Conservation (phyloP, 2,329 filamentous ascomycete genomes). For the Gremmenia infestans region DNA sequence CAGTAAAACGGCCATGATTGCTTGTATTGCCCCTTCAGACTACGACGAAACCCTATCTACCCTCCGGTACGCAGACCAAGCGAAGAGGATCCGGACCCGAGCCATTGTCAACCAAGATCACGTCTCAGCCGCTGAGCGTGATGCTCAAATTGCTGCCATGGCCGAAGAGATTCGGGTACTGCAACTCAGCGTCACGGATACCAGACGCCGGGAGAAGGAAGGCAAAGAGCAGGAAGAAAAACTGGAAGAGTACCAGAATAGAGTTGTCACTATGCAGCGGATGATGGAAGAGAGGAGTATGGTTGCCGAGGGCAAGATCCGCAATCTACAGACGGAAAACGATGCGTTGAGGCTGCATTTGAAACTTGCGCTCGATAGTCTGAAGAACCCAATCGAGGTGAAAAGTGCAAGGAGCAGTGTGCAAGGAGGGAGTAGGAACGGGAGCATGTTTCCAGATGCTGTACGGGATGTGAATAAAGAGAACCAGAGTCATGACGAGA, state of each 20-base stretch:
- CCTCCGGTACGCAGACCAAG: conserved; percentile 93
- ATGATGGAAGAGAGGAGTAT: conserved; percentile 93
- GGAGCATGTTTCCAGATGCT: conserved; percentile 14
- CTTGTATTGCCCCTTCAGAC: conserved; percentile 90
- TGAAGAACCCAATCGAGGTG: conserved; percentile 81
- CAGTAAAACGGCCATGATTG: conserved; percentile 98
- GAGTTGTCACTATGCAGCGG: conserved; percentile 84
- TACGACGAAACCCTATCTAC: conserved; percentile 97
- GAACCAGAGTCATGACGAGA: conserved; percentile 9
- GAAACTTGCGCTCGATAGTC: conserved; percentile 75
- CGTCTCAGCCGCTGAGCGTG: conserved; percentile 84
- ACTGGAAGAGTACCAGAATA: conserved; percentile 89
- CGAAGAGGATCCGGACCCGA: conserved; percentile 91
- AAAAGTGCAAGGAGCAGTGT: conserved; percentile 32
- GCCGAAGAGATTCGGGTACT: conserved; percentile 85
- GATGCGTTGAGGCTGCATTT: conserved; percentile 84
- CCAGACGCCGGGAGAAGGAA: conserved; percentile 66
- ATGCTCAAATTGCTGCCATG: conserved; percentile 92
- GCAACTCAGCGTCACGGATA: conserved; percentile 69
- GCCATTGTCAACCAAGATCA: conserved; percentile 95
- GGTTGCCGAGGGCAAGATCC: conserved; percentile 90
- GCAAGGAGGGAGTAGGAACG: conserved; percentile 13
- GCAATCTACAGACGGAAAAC: conserved; percentile 82
- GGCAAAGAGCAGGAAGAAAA: conserved; percentile 66
- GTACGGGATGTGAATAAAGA: conserved; percentile 27